These are phyloP conservation scores for Parvularia atlantis DNA, from an alignment of 78 protist genomes.

Conservation along the genomic window DNA sequence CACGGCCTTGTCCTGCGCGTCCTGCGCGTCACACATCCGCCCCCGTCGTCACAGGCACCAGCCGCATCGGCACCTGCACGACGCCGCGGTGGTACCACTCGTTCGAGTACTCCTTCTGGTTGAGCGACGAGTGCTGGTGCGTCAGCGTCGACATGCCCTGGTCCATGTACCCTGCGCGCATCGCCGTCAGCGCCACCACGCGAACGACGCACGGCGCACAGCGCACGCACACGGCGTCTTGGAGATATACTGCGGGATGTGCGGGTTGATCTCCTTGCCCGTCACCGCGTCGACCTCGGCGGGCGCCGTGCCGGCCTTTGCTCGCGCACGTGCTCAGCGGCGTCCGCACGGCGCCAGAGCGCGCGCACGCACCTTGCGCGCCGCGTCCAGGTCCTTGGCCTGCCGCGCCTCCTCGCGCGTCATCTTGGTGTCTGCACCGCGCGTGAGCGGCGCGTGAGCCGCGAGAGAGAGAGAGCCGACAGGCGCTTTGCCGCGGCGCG, in stretches of 20 bases:
- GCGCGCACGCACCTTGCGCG: no score
- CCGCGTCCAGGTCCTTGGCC: conserved; percentile 23
- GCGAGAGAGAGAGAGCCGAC: no score
- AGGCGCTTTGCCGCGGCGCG: no score
- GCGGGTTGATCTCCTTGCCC: conserved; percentile 69
- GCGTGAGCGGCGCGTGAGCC: no score
- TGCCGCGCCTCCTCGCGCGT: no score
- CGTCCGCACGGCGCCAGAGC: no score
- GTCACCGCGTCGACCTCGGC: conserved; percentile 51
- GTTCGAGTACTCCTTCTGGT: conserved; percentile 36
- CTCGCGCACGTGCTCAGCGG: no score
- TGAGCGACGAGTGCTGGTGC: no score
- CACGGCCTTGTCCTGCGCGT: conserved; percentile 41
- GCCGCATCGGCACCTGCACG: neutral
- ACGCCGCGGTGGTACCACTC: conserved; percentile 79
- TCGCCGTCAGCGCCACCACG: no score
- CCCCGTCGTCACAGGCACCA: neutral
- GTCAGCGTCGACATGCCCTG: neutral
- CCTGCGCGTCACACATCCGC: conserved; percentile 50
- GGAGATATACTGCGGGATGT: conserved; percentile 14
- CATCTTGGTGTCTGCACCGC: no score
- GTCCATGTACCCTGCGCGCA: neutral
- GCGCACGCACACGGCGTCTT: neutral
- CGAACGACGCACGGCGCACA: no score
- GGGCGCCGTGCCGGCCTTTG: conserved; percentile 74